Percentiles rank a stretch among this genome's conserved stretches.
Evolutionary conservation across 208 protist species (phyloP).

Genomic region (Naegleria gruberi): DNA sequence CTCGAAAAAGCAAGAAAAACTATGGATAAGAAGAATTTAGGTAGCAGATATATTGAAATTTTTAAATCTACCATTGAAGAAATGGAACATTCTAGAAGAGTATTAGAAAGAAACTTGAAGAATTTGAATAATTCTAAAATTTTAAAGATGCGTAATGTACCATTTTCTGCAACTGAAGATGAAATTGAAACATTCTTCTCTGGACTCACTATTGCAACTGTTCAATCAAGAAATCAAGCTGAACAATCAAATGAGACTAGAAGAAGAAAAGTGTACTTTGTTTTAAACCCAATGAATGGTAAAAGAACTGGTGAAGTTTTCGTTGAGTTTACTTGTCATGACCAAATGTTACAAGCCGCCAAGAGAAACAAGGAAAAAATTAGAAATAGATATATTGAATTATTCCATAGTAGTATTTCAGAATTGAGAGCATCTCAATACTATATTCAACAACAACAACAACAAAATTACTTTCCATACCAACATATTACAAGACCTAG

Average conservation of each 20-base stretch:
- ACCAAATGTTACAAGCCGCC: not conserved
- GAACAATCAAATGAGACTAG: not conserved
- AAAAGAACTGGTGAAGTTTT: not conserved
- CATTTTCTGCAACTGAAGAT: not conserved
- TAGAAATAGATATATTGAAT: not conserved
- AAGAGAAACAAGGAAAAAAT: conserved; percentile 20
- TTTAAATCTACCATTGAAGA: not conserved
- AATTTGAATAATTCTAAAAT: not conserved
- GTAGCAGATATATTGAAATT: conserved; percentile 4
- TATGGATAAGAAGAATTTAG: not conserved
- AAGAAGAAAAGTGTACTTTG: not conserved
- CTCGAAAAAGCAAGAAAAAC: not conserved
- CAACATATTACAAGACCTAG: not conserved
- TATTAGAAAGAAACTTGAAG: not conserved
- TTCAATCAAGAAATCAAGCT: not conserved
- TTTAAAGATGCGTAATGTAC: not conserved
- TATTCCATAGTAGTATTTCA: not conserved
- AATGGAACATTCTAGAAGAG: not conserved
- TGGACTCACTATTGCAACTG: not conserved
- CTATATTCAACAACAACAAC: not conserved
- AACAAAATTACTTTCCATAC: not conserved
- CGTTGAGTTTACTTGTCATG: conserved; percentile 1
- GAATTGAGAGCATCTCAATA: not conserved
- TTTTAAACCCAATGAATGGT: not conserved
- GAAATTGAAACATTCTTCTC: not conserved